Evolutionary conservation across 129 eudicot species (phyloP), one percentile per base, ranked within the genome.

Genomic region (Artemisia argyi): DNA sequence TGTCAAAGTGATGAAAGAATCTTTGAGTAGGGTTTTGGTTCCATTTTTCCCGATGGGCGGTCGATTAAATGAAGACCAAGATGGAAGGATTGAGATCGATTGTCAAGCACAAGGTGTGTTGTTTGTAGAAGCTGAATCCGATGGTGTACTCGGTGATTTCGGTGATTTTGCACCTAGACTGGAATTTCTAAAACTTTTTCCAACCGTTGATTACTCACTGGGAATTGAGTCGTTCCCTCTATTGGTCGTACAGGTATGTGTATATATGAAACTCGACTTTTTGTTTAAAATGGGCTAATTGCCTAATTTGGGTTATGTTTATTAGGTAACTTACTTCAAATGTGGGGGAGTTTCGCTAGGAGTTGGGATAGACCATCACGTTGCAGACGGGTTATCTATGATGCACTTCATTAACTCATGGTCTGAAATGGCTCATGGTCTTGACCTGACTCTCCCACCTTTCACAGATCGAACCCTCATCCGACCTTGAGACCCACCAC

Each of bases 321-420:
- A 20, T 11, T 22, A 59, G 44, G 35, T 65, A 65, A 65, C 70
- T 3, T 46, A 65, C 11, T 65, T 65, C 17, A 65, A 46, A 65
- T 65, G 70, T 44, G 70, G 70, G 1, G 55, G 70, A 18, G 70
- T 65, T 65, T 65, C 56, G 32, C 11, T 65, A 44, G 70, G 70
- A 65, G 5, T 16, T 3, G 17, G 17, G 26, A 1, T 19, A 1
- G 4, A 65, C 32, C 70, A 65, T 46, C 4, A 4, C 19, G 55
- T 10, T 12, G 8, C 35, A 5, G 70, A 65, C 3, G 70, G 39
- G 7, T 5, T n/a, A 47, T 8, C 70, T 1, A 3, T 2, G 54
- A 0, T 65, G 46, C 65, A 61, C 65, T 61, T 61, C 7, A 61
- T 61, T 1, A 61, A 10, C 18, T 13, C 65, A 61, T 61, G 65